Base-by-base conservation (phyloP, 2,329 filamentous ascomycete genomes). In the Neoascochyta sp. region DNA sequence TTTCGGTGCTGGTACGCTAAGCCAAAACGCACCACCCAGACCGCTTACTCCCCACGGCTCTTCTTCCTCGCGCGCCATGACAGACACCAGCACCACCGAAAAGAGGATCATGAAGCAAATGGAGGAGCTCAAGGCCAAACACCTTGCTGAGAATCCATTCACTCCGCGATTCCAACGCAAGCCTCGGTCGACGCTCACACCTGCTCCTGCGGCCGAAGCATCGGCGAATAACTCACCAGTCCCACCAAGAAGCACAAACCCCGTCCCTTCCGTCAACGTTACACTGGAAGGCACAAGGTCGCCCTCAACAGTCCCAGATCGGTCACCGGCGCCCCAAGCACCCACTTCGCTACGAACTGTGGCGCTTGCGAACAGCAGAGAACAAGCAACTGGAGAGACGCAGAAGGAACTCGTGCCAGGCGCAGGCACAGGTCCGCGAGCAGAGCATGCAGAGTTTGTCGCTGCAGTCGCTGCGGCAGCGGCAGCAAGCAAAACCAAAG, bases 261-360 rank as follows among this genome's bases (percentile, higher is more conserved):
- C 25, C 16, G 16, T 22, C 4, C 29, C 30, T n/a, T 14, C 10
- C 3, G 17, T 29, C 23, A 35, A 31, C 6, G 13, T 28, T 7
- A 29, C 33, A 19, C 22, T 41, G 15, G 45, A 49, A 29, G 54
- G 55, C 8, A 60, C 57, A 14, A 43, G 57, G 22, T 62, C 57
- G 5, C 57, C 59, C 3, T 63, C 59, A 5, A 51, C 51, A 6
- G 54, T 62, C 6, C 57, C 59, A 9, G 54, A 60, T 23, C 47
- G 40, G 6, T 41, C 43, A 7, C 50, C 54, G 18, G 32, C 32
- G n/a, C 39, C 41, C 12, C 47, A 45, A 31, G 39, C 27, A 13
- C 49, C 50, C 5, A 55, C 54, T 1, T 55, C 57, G 2, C 30
- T 63, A 10, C 39, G 55, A 11, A 53, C 44, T 10, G 39, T 55